phyloP scores from a whole-genome alignment of 768 basidiomycete species.

The Mycena leptocephala region DNA sequence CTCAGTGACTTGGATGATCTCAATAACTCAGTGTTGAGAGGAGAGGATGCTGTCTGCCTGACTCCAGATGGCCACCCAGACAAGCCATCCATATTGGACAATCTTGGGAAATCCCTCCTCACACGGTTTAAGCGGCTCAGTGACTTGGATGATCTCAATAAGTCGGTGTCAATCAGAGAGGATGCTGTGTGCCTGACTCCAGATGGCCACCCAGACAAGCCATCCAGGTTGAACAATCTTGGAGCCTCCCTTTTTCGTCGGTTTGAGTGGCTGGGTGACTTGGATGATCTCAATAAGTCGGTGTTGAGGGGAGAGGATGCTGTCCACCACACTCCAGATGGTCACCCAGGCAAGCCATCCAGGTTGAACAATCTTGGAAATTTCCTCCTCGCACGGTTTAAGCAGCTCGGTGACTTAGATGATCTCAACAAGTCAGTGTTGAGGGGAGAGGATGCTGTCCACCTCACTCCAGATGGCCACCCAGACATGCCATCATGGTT shows the following conservation, averaged over 20 bases:
- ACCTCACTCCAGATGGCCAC: slow-evolving; percentile 28
- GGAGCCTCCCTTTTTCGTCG: too few species aligned
- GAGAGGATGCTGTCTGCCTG: slow-evolving; percentile 35
- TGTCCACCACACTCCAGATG: too few species aligned
- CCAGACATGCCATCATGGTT: slow-evolving; percentile 8
- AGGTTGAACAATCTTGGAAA: too few species aligned
- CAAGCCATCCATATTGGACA: slow-evolving; percentile 32
- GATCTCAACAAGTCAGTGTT: slow-evolving; percentile 40
- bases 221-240: too few species aligned
- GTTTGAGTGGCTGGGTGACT: too few species aligned
- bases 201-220: too few species aligned
- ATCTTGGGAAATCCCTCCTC: slow-evolving; percentile 34
- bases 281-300: too few species aligned
- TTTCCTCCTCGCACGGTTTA: too few species aligned
- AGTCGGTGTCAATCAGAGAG: slow-evolving; percentile 2
- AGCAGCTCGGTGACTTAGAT: slow-evolving; percentile 20
- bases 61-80: slow-evolving; percentile 39
- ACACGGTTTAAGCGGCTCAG: slow-evolving; percentile 35
- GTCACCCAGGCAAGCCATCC: neutral
- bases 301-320: too few species aligned
- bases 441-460: slow-evolving; percentile 18
- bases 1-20: too few species aligned
- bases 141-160: slow-evolving; percentile 26
- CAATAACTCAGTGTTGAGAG: neutral
- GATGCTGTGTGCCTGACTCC: too few species aligned